Base-by-base conservation (phyloP, 2,329 filamentous ascomycete genomes). In the Cytospora piceicola region DNA sequence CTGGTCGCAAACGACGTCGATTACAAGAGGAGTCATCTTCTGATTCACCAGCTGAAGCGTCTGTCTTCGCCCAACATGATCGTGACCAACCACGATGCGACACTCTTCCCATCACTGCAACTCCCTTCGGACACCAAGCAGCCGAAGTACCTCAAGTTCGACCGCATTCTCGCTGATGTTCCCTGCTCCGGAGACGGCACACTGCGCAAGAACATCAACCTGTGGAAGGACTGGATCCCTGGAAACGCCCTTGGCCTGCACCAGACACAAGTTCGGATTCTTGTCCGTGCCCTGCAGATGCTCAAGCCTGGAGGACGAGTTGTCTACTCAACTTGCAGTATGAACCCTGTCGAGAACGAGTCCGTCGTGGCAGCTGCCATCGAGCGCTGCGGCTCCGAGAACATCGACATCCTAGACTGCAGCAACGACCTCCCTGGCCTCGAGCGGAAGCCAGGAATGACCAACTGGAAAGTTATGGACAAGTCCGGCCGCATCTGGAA, bases 301-400 rank as follows among this genome's bases (percentile, higher is more conserved):
- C 87, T 99, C 70, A 98, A 97, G 82, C 90, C 93, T 64, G 94
- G 95, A 51, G 95, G 95, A 60, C 88, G 94, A 69, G 92, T 98
- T 32, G 94, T 99, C 61, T 99, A 98, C 81, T 98, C 94, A 3
- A 99, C 95, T 24, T 99, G 95, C 84, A 97, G 93, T 77, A 93
- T 99, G 91, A 99, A 99, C 79, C 95, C 95, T 0, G 88, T 98
- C 32, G 95, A 99, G 81, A 97, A 99, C 74, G 95, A 99, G 79
- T 90, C 95, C 8, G 93, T 98, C 20, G 83, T 99, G 67, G 88
- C 92, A 0, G 90, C 90, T 30, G 95, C 95, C 14, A 94, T 99
- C 71, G 90, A 93, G 72, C 87, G 94, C 64, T 98, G 94, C 73
- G 95, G 95, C 68, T 79, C 87, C 4, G 83, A 85, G 17, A 95